phyloP scores from a whole-genome alignment of 192 early-diverging fungal genomes.

The Coemansia pectinata region DNA sequence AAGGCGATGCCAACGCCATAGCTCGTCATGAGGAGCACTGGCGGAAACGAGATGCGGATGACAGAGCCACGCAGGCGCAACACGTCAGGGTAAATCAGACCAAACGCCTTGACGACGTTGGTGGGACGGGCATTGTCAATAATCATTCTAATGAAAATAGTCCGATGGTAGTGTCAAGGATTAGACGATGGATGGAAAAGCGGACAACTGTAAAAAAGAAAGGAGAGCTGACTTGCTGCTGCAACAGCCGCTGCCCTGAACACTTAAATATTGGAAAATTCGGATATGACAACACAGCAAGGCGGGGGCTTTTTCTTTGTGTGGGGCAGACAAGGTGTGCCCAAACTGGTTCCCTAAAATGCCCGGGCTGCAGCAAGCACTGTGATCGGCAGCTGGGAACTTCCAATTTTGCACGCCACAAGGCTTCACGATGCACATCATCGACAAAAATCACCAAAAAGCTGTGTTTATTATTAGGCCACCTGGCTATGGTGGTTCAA shows the following conservation, averaged over 20 bases:
- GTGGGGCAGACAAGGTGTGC: not conserved
- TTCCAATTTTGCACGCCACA: not conserved
- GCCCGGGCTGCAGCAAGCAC: not conserved
- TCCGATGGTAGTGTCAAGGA: too few species aligned
- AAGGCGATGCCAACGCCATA: constrained; percentile 55
- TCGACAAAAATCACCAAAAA: not conserved
- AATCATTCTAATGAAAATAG: constrained; percentile 21
- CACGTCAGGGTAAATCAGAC: constrained; percentile 41
- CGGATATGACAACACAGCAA: not conserved
- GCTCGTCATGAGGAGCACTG: constrained; percentile 40
- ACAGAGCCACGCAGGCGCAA: constrained; percentile 54
- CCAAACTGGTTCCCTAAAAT: not conserved
- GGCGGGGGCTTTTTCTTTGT: not conserved
- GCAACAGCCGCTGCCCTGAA: not conserved
- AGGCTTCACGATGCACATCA: constrained; percentile 2
- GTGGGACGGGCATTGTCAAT: constrained; percentile 30
- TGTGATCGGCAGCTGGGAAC: not conserved
- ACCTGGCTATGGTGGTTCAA: too few species aligned
- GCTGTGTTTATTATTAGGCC: too few species aligned
- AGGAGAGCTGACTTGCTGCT: not conserved
- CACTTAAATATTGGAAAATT: not conserved
- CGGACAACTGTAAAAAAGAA: not conserved
- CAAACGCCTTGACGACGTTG: constrained; percentile 37
- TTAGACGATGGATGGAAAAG: not conserved
- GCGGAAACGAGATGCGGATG: constrained; percentile 41